Evolutionary conservation across 805 yeast genomes (phyloP).

Genomic region (Barnettozyma wickerhamii): DNA sequence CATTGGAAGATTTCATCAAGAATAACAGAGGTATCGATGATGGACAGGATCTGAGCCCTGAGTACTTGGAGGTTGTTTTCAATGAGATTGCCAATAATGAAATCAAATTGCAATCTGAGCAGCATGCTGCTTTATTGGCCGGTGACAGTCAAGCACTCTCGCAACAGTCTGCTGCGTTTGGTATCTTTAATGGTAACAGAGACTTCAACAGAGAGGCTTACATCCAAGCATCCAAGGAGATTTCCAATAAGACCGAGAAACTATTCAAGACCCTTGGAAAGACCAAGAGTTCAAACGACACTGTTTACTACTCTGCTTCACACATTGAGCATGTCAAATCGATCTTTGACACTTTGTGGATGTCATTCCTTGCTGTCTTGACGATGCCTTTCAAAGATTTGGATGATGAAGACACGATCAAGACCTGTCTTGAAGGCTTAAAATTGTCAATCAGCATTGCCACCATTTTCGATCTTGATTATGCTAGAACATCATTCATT

Average conservation of each 20-base stretch:
- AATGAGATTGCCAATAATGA: constrained; percentile 79
- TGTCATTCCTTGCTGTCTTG: constrained; percentile 92
- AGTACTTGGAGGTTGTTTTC: constrained; percentile 63
- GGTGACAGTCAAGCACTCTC: constrained; percentile 41
- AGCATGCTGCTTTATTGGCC: constrained; percentile 81
- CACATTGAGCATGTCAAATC: constrained; percentile 89
- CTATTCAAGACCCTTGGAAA: constrained; percentile 65
- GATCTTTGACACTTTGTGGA: constrained; percentile 93
- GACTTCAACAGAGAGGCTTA: constrained; percentile 80
- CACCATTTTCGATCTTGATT: constrained; percentile 74
- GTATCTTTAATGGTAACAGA: constrained; percentile 57
- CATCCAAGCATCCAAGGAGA: constrained; percentile 86
- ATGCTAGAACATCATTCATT: constrained; percentile 85
- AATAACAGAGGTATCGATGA: constrained; percentile 93
- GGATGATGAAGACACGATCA: constrained; percentile 67
- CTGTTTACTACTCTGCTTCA: constrained; percentile 73
- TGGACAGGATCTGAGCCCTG: constrained; percentile 76
- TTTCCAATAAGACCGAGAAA: constrained; percentile 84
- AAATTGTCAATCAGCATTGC: constrained; percentile 78
- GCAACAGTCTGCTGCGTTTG: constrained; percentile 39
- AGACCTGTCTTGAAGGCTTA: constrained; percentile 78
- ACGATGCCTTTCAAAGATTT: constrained; percentile 92
- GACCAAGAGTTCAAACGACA: constrained; percentile 35
- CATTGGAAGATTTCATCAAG: constrained; percentile 76
- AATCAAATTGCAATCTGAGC: constrained; percentile 89